Evolutionary conservation across 1,139 yeast species (phyloP).

Genomic region (Yamadazyma sp.): DNA sequence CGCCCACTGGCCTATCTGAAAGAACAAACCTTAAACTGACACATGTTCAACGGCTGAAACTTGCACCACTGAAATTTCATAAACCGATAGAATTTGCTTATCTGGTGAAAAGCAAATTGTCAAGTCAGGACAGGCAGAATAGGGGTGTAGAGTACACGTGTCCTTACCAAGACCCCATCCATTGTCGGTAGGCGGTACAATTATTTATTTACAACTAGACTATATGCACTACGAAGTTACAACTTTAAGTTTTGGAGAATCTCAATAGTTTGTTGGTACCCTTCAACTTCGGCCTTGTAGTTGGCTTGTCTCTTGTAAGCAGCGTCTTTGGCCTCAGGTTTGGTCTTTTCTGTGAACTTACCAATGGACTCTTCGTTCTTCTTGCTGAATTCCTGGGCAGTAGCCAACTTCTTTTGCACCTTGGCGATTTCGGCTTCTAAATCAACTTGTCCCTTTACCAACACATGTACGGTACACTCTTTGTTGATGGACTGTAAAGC

Average conservation of each 20-base stretch:
- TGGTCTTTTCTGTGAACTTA: conserved; percentile 87
- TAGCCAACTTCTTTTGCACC: conserved; percentile 71
- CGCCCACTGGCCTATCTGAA: too few species aligned
- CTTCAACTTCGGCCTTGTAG: conserved; percentile 81
- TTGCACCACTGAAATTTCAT: too few species aligned
- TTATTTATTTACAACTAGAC: background rate
- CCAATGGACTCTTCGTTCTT: conserved; percentile 47
- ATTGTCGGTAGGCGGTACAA: too few species aligned
- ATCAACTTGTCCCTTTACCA: conserved; percentile 94
- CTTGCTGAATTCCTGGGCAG: conserved; percentile 51
- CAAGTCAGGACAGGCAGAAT: too few species aligned
- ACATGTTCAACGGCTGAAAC: too few species aligned
- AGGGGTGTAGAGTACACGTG: too few species aligned
- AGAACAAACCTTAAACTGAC: too few species aligned
- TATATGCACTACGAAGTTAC: conserved; percentile 20
- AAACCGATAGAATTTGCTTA: too few species aligned
- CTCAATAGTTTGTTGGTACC: conserved; percentile 74
- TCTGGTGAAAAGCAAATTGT: too few species aligned
- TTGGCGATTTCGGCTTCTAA: conserved; percentile 86
- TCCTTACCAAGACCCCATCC: too few species aligned
- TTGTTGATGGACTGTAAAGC: conserved; percentile 81
- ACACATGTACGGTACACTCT: conserved; percentile 79
- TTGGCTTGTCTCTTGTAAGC: conserved; percentile 70
- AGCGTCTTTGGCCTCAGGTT: conserved; percentile 74
- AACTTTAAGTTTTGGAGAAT: conserved; percentile 73